Conservation (phyloP, 768 basidiomycete species). For the Hygrophorus russula region DNA sequence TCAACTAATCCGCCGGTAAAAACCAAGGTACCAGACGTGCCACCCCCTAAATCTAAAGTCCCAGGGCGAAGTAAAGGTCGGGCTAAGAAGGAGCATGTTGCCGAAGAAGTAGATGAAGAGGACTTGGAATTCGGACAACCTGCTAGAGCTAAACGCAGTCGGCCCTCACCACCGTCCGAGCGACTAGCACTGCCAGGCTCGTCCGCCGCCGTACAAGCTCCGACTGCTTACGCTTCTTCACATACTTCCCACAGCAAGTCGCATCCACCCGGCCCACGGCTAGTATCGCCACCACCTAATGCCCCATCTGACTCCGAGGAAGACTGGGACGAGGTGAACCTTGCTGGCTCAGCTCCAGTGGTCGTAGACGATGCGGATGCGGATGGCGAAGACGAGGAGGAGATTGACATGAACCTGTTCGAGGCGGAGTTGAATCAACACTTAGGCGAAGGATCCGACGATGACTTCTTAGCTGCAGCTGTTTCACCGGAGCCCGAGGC, state of each 20-base stretch:
- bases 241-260: slow-evolving; percentile 11
- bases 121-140: slow-evolving; percentile 38
- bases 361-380: slow-evolving; percentile 17
- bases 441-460: slow-evolving; percentile 26
- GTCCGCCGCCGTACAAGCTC: slow-evolving; percentile 17
- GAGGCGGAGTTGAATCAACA: slow-evolving; percentile 26
- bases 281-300: slow-evolving; percentile 15
- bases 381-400: slow-evolving; percentile 14
- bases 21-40: slow-evolving; percentile 10
- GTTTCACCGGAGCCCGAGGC: slow-evolving; percentile 24
- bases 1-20: slow-evolving; percentile 14
- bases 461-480: slow-evolving; percentile 39
- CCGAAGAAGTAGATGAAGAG: slow-evolving; percentile 30
- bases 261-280: slow-evolving; percentile 1
- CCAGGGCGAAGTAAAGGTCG: slow-evolving; percentile 9
- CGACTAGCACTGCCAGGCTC: slow-evolving; percentile 28
- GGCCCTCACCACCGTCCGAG: slow-evolving; percentile 17
- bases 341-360: slow-evolving; percentile 3
- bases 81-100: slow-evolving; percentile 10
- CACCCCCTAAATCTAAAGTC: slow-evolving; percentile 8
- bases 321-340: slow-evolving; percentile 41
- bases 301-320: slow-evolving; percentile 26
- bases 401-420: slow-evolving; percentile 29
- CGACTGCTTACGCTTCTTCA: slow-evolving; percentile 14
- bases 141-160: slow-evolving; percentile 24